These are phyloP conservation scores for Xylariaceae sp. DNA, from an alignment of 2,329 filamentous ascomycete species.

Conservation along the genomic window DNA sequence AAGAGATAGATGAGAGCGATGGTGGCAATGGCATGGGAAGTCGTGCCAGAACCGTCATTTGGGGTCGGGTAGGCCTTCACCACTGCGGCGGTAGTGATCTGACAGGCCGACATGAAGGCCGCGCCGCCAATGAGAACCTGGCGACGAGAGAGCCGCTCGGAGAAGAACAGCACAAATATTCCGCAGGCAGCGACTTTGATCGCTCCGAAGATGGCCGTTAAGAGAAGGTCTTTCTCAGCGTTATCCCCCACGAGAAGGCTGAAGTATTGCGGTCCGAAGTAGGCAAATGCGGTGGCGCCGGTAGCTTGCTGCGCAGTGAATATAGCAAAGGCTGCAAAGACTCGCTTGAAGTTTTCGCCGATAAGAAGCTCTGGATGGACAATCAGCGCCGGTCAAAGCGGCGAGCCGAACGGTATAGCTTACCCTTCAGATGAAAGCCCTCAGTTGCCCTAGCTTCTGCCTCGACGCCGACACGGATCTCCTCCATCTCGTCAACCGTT, in stretches of 20 bases:
- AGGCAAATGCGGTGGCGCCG: conserved; percentile 46
- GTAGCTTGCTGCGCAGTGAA: conserved; percentile 47
- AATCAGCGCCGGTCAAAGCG: neutral
- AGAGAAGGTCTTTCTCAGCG: conserved; percentile 34
- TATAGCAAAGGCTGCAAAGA: conserved; percentile 35
- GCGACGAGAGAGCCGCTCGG: conserved; percentile 38
- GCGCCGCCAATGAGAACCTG: conserved; percentile 34
- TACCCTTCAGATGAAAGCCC: conserved; percentile 29
- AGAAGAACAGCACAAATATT: conserved; percentile 44
- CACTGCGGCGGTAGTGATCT: conserved; percentile 35
- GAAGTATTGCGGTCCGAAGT: conserved; percentile 49
- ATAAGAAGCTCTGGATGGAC: conserved; percentile 33
- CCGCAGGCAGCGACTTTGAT: conserved; percentile 44
- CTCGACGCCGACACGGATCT: conserved; percentile 40
- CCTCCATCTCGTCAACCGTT: conserved; percentile 37
- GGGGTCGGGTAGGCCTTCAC: conserved; percentile 31
- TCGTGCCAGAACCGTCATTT: conserved; percentile 14
- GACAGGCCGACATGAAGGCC: conserved; percentile 35
- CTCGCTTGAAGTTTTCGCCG: conserved; percentile 34
- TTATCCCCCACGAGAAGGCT: conserved; percentile 37
- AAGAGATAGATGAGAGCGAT: conserved; percentile 48
- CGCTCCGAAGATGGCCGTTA: conserved; percentile 46
- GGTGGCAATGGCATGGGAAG: conserved; percentile 38
- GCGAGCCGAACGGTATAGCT: neutral
- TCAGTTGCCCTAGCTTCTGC: conserved; percentile 36